phyloP scores from a whole-genome alignment of 352 stramenopile species.

The Pythium utonaiense region DNA sequence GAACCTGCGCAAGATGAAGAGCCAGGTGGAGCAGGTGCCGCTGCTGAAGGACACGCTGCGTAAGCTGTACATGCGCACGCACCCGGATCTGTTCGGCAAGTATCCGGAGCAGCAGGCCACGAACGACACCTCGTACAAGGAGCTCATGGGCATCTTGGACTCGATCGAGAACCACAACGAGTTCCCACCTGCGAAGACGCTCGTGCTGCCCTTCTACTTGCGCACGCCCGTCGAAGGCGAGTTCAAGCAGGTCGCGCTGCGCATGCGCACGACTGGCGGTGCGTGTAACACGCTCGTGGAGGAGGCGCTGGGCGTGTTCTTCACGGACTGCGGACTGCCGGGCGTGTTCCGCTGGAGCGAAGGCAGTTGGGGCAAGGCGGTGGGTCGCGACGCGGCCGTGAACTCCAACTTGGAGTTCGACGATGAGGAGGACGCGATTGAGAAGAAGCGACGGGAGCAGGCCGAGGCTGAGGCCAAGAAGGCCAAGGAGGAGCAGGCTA shows the following conservation, averaged over 20 bases:
- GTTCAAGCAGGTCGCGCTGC: conserved; percentile 66
- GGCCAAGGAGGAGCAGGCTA: conserved; percentile 31
- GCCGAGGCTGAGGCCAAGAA: conserved; percentile 32
- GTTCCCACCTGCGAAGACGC: conserved; percentile 68
- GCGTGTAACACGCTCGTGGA: conserved; percentile 80
- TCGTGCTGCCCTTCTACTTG: conserved; percentile 65
- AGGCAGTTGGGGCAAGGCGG: conserved; percentile 64
- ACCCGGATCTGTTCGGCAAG: conserved; percentile 72
- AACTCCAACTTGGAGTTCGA: conserved; percentile 70
- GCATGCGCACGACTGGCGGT: conserved; percentile 63
- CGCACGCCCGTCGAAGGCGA: conserved; percentile 62
- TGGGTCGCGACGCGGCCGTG: conserved; percentile 53
- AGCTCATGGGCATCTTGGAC: conserved; percentile 76
- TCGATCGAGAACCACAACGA: conserved; percentile 78
- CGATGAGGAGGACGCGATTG: conserved; percentile 44
- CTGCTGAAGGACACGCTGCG: conserved; percentile 73
- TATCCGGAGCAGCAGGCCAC: conserved; percentile 59
- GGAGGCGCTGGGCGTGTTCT: conserved; percentile 67
- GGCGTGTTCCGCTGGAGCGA: conserved; percentile 68
- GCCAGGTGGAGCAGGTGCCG: conserved; percentile 47
- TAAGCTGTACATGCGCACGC: conserved; percentile 79
- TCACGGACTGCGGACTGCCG: conserved; percentile 58
- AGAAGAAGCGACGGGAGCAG: conserved; percentile 36
- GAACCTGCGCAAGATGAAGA: conserved; percentile 80
- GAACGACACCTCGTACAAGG: conserved; percentile 79